A percentile compares a stretch with the other conserved stretches of the same genome.
Evolutionary conservation across 257 asterid species (phyloP).

Genomic region (Phtheirospermum japonicum): DNA sequence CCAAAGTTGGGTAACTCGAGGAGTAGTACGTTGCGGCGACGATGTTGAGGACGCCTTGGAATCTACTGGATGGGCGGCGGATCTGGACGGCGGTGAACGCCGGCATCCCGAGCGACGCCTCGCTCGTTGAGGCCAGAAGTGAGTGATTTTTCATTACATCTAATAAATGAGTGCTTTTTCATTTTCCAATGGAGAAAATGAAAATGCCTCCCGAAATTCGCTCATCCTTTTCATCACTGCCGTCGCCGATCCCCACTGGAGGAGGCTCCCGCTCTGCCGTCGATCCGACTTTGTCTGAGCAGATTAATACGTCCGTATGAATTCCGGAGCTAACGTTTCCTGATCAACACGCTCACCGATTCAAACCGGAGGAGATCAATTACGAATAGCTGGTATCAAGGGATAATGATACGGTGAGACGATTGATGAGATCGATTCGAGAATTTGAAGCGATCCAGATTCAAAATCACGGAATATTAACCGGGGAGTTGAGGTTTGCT

Average conservation of each 20-base stretch:
- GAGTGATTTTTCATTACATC: too few species aligned
- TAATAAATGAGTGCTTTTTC: constrained; percentile 7
- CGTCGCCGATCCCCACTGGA: constrained; percentile 46
- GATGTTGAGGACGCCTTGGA: too few species aligned
- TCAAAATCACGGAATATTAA: constrained; percentile 42
- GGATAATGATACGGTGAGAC: constrained; percentile 28
- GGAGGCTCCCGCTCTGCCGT: constrained; percentile 46
- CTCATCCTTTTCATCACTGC: constrained; percentile 21
- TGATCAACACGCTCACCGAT: constrained; percentile 17
- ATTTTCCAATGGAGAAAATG: constrained; percentile 20
- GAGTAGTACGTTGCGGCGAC: too few species aligned
- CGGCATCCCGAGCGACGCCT: too few species aligned
- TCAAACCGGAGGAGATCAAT: constrained; percentile 34
- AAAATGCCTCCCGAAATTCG: constrained; percentile 18
- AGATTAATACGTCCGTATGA: constrained; percentile 29
- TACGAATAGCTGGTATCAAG: constrained; percentile 30
- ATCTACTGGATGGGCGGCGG: too few species aligned
- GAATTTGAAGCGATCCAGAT: constrained; percentile 42
- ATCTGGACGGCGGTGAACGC: too few species aligned
- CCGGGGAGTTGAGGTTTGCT: constrained; percentile 39
- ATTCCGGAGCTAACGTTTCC: constrained; percentile 54
- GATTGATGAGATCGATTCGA: constrained; percentile 38
- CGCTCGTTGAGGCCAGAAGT: too few species aligned
- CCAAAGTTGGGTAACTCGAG: too few species aligned
- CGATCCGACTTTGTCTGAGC: constrained; percentile 29